phyloP scores from a whole-genome alignment of 2,329 filamentous ascomycete species.

The Beauveria sp. region DNA sequence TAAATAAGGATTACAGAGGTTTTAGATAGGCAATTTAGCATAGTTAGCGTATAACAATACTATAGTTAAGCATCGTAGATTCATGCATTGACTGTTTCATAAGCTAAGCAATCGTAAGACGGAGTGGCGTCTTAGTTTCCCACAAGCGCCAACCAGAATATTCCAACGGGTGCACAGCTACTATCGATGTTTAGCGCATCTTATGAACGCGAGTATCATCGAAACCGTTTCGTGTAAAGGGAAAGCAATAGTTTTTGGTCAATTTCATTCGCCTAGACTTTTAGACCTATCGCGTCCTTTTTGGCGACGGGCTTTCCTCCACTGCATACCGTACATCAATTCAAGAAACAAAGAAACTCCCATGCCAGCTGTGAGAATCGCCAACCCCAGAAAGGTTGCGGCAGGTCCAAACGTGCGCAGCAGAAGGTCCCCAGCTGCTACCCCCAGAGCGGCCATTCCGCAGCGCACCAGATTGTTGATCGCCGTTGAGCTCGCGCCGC shows the following conservation, averaged over 20 bases:
- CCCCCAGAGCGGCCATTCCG: background rate
- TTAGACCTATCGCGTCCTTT: background rate
- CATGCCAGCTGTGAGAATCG: background rate
- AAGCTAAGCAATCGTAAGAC: background rate
- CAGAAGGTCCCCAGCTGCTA: background rate
- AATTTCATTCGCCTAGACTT: background rate
- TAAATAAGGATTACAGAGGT: too few species aligned
- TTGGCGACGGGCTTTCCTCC: background rate
- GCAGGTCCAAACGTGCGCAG: background rate
- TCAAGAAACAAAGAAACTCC: background rate
- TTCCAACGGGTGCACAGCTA: background rate
- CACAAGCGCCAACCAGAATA: background rate
- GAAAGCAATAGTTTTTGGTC: background rate
- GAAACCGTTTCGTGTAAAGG: background rate
- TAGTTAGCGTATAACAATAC: too few species aligned
- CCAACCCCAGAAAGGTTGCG: constrained; percentile 7
- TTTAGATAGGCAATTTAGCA: too few species aligned
- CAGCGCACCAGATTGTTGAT: background rate
- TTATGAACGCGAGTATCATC: background rate
- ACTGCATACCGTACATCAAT: background rate
- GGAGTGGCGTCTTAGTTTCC: background rate
- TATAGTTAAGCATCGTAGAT: too few species aligned
- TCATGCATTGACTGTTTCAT: background rate
- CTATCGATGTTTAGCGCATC: background rate
- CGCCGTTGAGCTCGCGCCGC: background rate